Conservation (phyloP, 306 rosid species). For the Bauhinia variegata region DNA sequence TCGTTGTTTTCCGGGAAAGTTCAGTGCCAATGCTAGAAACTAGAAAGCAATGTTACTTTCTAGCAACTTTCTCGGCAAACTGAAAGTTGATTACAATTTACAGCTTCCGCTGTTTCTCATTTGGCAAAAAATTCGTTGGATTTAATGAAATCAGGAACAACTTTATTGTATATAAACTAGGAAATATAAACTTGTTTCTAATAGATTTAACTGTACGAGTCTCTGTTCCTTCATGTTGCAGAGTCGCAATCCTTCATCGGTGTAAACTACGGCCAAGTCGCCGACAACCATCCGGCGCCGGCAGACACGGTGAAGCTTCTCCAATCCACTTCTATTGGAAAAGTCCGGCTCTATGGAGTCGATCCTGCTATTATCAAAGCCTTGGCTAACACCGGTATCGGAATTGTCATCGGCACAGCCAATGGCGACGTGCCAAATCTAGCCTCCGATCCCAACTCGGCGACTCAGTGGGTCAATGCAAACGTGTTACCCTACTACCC, state of each 20-base stretch:
- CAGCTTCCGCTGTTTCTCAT: background rate
- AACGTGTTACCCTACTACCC: conserved; percentile 76
- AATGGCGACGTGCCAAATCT: conserved; percentile 71
- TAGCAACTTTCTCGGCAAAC: background rate
- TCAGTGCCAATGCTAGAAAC: too few species aligned
- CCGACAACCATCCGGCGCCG: conserved; percentile 78
- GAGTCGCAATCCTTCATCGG: conserved; percentile 84
- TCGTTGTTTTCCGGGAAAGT: background rate
- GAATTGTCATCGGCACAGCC: conserved; percentile 58
- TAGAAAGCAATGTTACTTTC: conserved; percentile 29
- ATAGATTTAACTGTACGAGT: background rate
- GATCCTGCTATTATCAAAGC: conserved; percentile 67
- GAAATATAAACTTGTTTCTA: conserved; percentile 1
- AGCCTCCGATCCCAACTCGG: conserved; percentile 69
- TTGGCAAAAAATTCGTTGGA: background rate
- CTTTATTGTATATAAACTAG: background rate
- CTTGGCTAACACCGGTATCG: conserved; percentile 67
- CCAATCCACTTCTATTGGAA: conserved; percentile 63
- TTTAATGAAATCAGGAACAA: background rate
- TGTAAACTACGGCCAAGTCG: conserved; percentile 80
- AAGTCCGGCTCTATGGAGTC: conserved; percentile 69
- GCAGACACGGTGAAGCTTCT: conserved; percentile 55
- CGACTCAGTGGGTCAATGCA: conserved; percentile 68
- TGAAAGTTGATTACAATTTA: conserved; percentile 14
- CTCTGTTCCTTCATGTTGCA: conserved; percentile 38